phyloP scores from a whole-genome alignment of 352 stramenopile genomes.

The Heterotrichella gracilis region DNA sequence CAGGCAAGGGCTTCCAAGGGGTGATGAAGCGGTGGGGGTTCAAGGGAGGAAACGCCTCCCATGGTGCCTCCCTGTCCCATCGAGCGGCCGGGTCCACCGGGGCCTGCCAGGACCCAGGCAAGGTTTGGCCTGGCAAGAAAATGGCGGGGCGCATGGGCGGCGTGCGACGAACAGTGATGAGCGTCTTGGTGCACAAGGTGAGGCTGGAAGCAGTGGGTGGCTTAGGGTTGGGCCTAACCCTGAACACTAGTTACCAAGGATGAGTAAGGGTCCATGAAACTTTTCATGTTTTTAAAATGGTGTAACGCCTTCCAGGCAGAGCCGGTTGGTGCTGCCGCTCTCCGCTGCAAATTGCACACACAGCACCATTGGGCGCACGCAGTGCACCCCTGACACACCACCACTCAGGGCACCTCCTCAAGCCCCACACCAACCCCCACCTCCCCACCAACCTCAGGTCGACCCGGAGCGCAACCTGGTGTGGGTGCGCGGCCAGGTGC shows the following conservation, averaged over 20 bases:
- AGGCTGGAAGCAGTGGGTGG: neutral
- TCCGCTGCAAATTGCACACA: too few relatives aligned
- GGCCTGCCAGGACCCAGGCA: slow-evolving; percentile 52
- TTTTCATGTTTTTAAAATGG: too few relatives aligned
- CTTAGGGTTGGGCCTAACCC: neutral
- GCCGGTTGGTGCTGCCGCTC: too few relatives aligned
- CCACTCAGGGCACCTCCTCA: too few relatives aligned
- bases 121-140: slow-evolving; percentile 98
- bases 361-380: too few relatives aligned
- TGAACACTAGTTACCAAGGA: neutral
- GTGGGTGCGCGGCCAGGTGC: slow-evolving; percentile 59
- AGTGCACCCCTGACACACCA: too few relatives aligned
- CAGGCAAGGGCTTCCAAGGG: slow-evolving; percentile 62
- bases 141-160: slow-evolving; percentile 86
- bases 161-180: slow-evolving; percentile 55
- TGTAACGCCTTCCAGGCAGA: too few relatives aligned
- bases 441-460: too few relatives aligned
- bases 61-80: slow-evolving; percentile 87
- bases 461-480: slow-evolving; percentile 57
- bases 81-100: slow-evolving; percentile 70
- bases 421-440: too few relatives aligned
- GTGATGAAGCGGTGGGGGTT: slow-evolving; percentile 96
- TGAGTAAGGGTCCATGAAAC: slow-evolving; percentile 41
- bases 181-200: slow-evolving; percentile 34
- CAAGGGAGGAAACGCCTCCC: slow-evolving; percentile 60